These are phyloP conservation scores for Coniella lustricola DNA, from an alignment of 2,329 filamentous ascomycete species.

Conservation along the genomic window DNA sequence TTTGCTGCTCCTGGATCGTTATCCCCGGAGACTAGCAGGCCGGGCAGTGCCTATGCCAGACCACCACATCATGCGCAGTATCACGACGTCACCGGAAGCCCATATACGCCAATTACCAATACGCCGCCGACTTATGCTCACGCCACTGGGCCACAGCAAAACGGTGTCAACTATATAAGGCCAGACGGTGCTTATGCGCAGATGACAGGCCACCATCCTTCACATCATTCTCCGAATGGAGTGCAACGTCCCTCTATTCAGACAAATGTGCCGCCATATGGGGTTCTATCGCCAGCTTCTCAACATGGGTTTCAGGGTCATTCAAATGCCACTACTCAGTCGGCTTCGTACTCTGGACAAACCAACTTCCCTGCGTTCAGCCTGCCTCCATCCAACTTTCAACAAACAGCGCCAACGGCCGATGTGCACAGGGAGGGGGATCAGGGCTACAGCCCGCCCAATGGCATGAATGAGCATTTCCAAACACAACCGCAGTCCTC, in stretches of 20 bases:
- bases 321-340: conserved; percentile 38
- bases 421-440: conserved; percentile 28
- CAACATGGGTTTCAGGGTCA: conserved; percentile 43
- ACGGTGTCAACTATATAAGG: conserved; percentile 38
- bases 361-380: conserved; percentile 56
- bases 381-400: conserved; percentile 54
- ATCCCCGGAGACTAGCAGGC: conserved; percentile 42
- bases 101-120: conserved; percentile 40
- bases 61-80: conserved; percentile 39
- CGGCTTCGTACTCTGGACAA: conserved; percentile 47
- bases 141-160: conserved; percentile 26
- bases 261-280: conserved; percentile 41
- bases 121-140: conserved; percentile 33
- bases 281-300: conserved; percentile 45
- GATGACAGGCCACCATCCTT: conserved; percentile 23
- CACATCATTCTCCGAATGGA: conserved; percentile 35
- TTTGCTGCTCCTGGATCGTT: conserved; percentile 35
- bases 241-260: conserved; percentile 41
- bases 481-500: conserved; percentile 37
- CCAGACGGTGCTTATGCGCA: conserved; percentile 31
- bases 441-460: conserved; percentile 27
- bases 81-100: conserved; percentile 35
- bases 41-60: conserved; percentile 34
- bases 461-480: conserved; percentile 31
- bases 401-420: conserved; percentile 27